Base-by-base conservation (phyloP, 345 rosid genomes). In the Nephelium lappaceum region DNA sequence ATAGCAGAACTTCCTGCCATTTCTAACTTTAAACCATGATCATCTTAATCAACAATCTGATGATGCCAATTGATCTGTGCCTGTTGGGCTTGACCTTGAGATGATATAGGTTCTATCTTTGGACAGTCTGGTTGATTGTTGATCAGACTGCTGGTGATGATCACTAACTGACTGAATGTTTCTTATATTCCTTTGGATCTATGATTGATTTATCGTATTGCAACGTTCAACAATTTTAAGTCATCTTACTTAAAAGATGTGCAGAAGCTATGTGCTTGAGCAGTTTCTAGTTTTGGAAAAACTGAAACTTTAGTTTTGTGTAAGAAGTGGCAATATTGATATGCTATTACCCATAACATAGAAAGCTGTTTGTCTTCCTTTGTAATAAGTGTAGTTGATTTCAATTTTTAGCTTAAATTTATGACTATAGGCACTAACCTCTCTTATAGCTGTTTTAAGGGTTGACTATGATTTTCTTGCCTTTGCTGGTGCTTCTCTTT, bases 391-490 rank as follows among this genome's bases (percentile, higher is more conserved):
- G 1, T 63, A 45, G 15, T 43, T 25, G 25, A 25, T 18, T 24
- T n/a, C 27, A 41, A 43, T n/a, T 36, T 18, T 49, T 64, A 24
- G 39, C 53, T n/a, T 27, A 55, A 31, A 60, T 36, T 25, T 25
- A 49, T 43, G 62, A 31, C 45, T 47, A 60, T 57, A n/a, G 47
- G 45, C 53, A 23, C 65, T 39, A 49, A 0, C 51, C 63, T 47
- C 70, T 75, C 27, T 23, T 69, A 53, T 31, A 45, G 49, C n/a
- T 39, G n/a, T 65, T 63, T 64, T 42, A 74, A 16, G 60, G 25
- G 27, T 74, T 21, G 19, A 27, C 57, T 41, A 31, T 6, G 23
- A 15, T 53, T 63, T 45, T 21, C 67, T 73, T 38, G 9, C 67
- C 18, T 58, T 21, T 21, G 38, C 38, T 39, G n/a, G 11, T 73